A percentile compares a stretch with the other conserved stretches of the same genome.
These are phyloP conservation scores for Rauvolfia tetraphylla DNA, from an alignment of 257 asterid species.

Conservation along the genomic window DNA sequence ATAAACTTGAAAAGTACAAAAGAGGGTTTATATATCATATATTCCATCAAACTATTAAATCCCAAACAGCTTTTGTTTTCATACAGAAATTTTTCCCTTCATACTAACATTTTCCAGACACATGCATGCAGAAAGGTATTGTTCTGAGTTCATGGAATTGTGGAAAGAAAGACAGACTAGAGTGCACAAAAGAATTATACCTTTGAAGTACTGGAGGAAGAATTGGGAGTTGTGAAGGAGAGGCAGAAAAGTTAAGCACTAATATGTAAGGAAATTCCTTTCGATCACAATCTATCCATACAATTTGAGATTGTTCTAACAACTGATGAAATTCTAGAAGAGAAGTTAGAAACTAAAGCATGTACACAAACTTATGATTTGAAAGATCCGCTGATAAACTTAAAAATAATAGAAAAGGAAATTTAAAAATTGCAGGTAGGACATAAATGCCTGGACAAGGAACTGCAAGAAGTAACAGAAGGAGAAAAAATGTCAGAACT, in stretches of 20 bases:
- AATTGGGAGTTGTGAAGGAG: neutral
- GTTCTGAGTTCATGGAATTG: neutral
- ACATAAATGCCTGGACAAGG: neutral
- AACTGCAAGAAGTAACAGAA: neutral
- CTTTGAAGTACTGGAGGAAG: neutral
- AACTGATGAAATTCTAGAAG: neutral
- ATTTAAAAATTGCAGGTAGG: too few relatives aligned
- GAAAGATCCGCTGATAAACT: neutral
- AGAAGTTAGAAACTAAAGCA: neutral
- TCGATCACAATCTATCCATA: neutral
- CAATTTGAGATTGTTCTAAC: neutral
- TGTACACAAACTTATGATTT: neutral
- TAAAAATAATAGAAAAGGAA: neutral
- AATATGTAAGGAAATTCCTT: neutral
- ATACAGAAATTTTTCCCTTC: neutral
- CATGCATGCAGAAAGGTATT: neutral
- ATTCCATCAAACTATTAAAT: too few relatives aligned
- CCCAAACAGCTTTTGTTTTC: neutral
- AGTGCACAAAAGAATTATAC: neutral
- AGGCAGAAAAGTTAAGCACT: neutral
- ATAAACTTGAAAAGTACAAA: neutral
- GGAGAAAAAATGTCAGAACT: slow-evolving; percentile 1
- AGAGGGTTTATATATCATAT: neutral
- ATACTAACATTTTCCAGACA: neutral
- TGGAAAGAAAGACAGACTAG: neutral